Conservation (phyloP, 148 eudicot species). For the Euryodendron excelsum region DNA sequence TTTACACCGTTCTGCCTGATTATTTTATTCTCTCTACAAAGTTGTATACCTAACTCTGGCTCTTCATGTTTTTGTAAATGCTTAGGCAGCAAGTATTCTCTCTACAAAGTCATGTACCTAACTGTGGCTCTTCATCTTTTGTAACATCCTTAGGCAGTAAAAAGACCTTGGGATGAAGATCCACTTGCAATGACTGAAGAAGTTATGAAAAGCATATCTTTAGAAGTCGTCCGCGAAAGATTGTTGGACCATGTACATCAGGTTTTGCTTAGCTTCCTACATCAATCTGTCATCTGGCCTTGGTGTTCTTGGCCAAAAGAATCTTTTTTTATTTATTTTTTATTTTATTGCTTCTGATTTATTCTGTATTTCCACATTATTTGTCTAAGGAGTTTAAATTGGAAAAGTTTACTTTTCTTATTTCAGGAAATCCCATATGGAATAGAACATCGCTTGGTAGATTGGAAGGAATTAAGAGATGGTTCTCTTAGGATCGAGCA, state of each 20-base stretch:
- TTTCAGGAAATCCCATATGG: slow-evolving; percentile 89
- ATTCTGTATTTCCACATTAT: too few species aligned
- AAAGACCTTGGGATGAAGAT: slow-evolving; percentile 98
- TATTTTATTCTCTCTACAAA: too few species aligned
- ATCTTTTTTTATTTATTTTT: not conserved
- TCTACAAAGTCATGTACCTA: not conserved
- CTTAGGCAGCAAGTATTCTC: too few species aligned
- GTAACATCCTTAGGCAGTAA: slow-evolving; percentile 51
- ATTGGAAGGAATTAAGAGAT: slow-evolving; percentile 82
- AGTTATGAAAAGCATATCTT: slow-evolving; percentile 88
- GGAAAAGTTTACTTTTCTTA: slow-evolving; percentile 3
- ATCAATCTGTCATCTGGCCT: not conserved
- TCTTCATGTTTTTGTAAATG: too few species aligned
- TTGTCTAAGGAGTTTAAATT: not conserved
- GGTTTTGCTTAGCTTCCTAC: slow-evolving; percentile 34
- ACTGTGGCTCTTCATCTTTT: too few species aligned
- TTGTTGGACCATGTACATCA: slow-evolving; percentile 88
- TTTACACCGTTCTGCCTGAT: not conserved
- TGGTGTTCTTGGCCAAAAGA: not conserved
- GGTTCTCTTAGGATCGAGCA: slow-evolving; percentile 94
- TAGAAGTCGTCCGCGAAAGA: slow-evolving; percentile 93
- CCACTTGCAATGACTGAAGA: slow-evolving; percentile 85
- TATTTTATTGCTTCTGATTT: too few species aligned
- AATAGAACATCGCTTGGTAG: slow-evolving; percentile 80
- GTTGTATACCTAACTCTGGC: too few species aligned